Conservation (phyloP, 75 land plant genomes). For the Selaginella moellendorffii region DNA sequence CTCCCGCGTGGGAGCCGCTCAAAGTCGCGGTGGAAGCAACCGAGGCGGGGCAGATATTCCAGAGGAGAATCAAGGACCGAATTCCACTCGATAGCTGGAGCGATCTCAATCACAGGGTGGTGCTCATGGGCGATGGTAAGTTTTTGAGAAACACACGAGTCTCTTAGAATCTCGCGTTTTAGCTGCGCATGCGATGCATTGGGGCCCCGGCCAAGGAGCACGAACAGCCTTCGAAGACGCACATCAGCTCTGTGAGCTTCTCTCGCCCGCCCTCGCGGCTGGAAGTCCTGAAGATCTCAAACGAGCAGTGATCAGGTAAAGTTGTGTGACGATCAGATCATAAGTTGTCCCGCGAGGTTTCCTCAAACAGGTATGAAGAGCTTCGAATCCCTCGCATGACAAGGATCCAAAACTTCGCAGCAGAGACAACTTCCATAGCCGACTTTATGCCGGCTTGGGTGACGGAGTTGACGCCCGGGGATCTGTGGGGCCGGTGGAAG, state of each 20-base stretch:
- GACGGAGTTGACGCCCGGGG: background rate
- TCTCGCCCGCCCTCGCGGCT: background rate
- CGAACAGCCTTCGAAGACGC: conserved; percentile 30
- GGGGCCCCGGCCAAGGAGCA: conserved; percentile 20
- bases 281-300: background rate
- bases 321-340: background rate
- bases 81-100: background rate
- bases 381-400: background rate
- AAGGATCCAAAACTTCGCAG: background rate
- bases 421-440: background rate
- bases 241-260: conserved; percentile 22
- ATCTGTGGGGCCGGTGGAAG: background rate
- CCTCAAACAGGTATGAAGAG: background rate
- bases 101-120: background rate
- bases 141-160: too few species aligned
- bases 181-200: conserved; percentile 25
- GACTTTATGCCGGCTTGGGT: background rate
- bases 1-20: background rate
- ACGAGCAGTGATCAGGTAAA: background rate
- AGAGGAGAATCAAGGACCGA: background rate
- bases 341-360: conserved; percentile 5
- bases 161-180: too few species aligned
- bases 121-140: background rate
- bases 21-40: background rate
- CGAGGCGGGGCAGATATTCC: background rate